A percentile compares a stretch with the other conserved stretches of the same genome.
These are phyloP conservation scores for Wickerhamiella spandovensis DNA, from an alignment of 805 yeast species.

Conservation along the genomic window DNA sequence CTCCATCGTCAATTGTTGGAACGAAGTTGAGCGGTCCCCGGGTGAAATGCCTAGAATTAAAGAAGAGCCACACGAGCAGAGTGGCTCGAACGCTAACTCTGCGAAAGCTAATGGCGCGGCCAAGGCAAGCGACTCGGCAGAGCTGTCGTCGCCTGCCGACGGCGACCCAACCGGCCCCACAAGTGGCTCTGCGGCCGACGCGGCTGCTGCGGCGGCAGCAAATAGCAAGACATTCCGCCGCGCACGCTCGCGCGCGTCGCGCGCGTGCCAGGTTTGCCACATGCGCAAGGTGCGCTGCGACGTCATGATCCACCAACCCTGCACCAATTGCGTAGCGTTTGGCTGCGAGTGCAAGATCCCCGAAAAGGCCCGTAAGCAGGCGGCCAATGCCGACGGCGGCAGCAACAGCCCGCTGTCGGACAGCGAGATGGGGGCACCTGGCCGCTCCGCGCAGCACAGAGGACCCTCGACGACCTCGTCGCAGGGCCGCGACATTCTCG, in stretches of 20 bases:
- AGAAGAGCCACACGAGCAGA: not conserved
- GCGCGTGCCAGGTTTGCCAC: constrained; percentile 71
- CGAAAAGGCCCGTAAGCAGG: constrained; percentile 20
- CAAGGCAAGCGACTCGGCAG: not conserved
- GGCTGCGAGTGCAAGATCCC: constrained; percentile 62
- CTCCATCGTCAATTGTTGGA: not conserved
- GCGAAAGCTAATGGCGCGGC: not conserved
- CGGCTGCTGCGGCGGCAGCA: not conserved
- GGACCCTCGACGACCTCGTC: not conserved
- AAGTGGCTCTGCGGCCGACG: not conserved
- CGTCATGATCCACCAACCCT: constrained; percentile 38
- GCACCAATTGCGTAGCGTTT: constrained; percentile 60
- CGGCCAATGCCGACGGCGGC: constrained; percentile 5
- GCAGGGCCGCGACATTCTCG: not conserved
- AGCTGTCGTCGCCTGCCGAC: not conserved
- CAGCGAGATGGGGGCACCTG: not conserved
- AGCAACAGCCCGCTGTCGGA: not conserved
- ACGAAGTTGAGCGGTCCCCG: not conserved
- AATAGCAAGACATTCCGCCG: constrained; percentile 21
- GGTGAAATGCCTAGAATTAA: not conserved
- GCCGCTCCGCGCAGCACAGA: not conserved
- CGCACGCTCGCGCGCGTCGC: constrained; percentile 39
- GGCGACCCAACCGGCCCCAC: not conserved
- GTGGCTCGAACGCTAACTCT: not conserved
- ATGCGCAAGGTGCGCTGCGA: constrained; percentile 65